Evolutionary conservation across 441 rosid genomes (phyloP).

Genomic region (Syzygium malaccense): DNA sequence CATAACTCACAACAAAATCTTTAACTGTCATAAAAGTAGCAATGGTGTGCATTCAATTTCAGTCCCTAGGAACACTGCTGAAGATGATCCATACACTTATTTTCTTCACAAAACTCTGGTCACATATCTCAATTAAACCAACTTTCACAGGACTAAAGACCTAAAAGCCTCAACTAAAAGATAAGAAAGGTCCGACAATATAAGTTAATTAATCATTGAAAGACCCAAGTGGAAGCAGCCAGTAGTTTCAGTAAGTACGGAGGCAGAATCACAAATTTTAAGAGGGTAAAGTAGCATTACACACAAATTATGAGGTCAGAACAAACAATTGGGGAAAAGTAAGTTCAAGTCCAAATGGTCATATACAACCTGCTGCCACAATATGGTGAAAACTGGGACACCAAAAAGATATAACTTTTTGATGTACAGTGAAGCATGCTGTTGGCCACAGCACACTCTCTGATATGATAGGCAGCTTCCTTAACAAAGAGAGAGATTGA

Average conservation of each 20-base stretch:
- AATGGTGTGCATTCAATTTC: neutral
- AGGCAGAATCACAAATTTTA: neutral
- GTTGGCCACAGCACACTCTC: neutral
- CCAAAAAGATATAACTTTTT: neutral
- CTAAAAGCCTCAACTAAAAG: neutral
- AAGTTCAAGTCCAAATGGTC: neutral
- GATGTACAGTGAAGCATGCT: neutral
- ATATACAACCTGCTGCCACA: neutral
- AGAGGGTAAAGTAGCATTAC: neutral
- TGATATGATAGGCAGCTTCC: neutral
- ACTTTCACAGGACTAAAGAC: neutral
- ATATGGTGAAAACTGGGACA: neutral
- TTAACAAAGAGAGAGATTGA: neutral
- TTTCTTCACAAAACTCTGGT: neutral
- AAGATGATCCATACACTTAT: neutral
- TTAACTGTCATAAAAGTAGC: neutral
- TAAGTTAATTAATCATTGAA: neutral
- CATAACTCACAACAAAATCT: neutral
- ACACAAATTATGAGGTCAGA: neutral
- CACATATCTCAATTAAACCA: neutral
- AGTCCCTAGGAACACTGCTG: neutral
- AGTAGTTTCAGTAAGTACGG: neutral
- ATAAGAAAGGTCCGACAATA: neutral
- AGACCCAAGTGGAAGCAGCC: neutral
- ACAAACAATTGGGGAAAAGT: neutral